Evolutionary conservation across 2,329 filamentous ascomycete genomes (phyloP), one percentile per base, ranked within the genome.

Genomic region (Malbranchea zuffiana): DNA sequence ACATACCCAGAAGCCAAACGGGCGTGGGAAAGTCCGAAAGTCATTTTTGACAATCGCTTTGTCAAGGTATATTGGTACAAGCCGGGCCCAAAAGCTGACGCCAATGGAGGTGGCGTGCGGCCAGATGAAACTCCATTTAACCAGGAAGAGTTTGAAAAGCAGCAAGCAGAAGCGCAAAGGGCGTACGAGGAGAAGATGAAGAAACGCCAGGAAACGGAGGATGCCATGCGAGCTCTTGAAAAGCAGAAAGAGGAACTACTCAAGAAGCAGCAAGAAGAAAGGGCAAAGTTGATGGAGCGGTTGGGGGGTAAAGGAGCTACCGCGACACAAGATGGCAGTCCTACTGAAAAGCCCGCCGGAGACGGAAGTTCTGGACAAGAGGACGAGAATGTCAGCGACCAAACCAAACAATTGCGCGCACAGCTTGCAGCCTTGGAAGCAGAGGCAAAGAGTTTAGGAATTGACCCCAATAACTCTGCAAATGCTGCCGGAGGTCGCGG

Each of bases 51-150:
- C 44, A 78, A 78, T 43, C 62, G 74, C 3, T 78, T 78, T 44
- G 74, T 78, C 35, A 77, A 77, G 46, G 71, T 77, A 1, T 76
- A 75, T 47, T 78, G 74, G 74, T 65, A 71, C 50, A 72, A 69
- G 44, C 60, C 67, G 3, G 57, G 59, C 11, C 48, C 47, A 13
- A 55, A 52, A 18, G 41, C 48, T 4, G 59, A 61, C 11, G 48
- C 44, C 12, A 57, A 56, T 32, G 47, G 46, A 11, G 49, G 48
- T 11, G 48, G 42, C 4, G 26, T 41, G 4, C 32, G 15, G 41
- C 47, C 24, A 47, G 53, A 13, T 6, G 59, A 61, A 36, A 58
- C 63, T n/a, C 64, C 66, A 3, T 61, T 75, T 43, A 65, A 76
- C 44, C 56, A 57, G 3, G 71, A 69, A 45, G 68, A 70, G 38